Evolutionary conservation across 345 rosid genomes (phyloP).

Genomic region (Rhizophora mangle): DNA sequence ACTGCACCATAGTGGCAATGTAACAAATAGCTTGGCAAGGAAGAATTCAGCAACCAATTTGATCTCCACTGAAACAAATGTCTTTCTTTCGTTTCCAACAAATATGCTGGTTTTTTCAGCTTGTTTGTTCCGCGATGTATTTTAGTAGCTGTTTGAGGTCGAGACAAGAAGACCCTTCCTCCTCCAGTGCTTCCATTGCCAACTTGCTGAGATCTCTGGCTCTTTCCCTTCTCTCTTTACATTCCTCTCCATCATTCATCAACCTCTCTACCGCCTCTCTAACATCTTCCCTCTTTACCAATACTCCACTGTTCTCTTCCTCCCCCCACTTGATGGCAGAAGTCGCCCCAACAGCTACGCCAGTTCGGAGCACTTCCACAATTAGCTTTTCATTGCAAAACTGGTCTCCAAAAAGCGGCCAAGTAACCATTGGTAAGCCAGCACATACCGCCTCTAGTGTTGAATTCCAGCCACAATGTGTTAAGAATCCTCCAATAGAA

Average conservation of each 20-base stretch:
- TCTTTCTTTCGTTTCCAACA: too few relatives aligned
- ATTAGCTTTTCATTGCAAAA: constrained; percentile 35
- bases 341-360: constrained; percentile 37
- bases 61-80: too few relatives aligned
- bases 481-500: constrained; percentile 47
- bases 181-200: constrained; percentile 19
- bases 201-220: constrained; percentile 19
- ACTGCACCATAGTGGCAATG: too few relatives aligned
- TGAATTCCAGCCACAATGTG: constrained; percentile 72
- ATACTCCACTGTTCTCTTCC: constrained; percentile 27
- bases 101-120: background rate
- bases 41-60: too few relatives aligned
- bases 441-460: constrained; percentile 42
- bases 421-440: constrained; percentile 39
- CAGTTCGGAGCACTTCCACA: constrained; percentile 36
- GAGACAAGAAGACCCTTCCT: constrained; percentile 28
- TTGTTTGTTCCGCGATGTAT: background rate
- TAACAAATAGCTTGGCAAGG: too few relatives aligned
- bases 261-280: constrained; percentile 10
- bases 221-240: constrained; percentile 25
- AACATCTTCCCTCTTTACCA: constrained; percentile 24
- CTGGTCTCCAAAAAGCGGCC: constrained; percentile 40
- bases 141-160: constrained; percentile 17
- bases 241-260: constrained; percentile 22
- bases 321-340: constrained; percentile 16